Evolutionary conservation across 225 moss, liverwort and hornwort genomes (phyloP), one percentile per base, ranked within the genome.

Genomic region (Lunularia cruciata): DNA sequence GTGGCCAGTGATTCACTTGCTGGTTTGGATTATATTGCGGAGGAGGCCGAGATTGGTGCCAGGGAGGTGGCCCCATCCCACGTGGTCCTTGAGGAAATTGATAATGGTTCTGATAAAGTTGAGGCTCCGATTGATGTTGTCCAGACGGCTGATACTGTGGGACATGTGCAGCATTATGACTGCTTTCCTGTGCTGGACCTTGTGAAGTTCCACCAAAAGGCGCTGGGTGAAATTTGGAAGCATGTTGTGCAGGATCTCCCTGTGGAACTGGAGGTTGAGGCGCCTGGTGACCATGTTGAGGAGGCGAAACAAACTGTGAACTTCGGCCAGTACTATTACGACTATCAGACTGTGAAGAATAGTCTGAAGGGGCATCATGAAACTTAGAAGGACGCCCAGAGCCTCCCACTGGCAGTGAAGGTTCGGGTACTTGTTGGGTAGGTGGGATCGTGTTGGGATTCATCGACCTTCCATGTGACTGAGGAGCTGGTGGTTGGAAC

Each of bases 21-120:
- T 87, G 87, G 61, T 87, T 57, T 70, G 86, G 89, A 67, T 83
- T 77, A 33, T 74, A 79, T 72, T 86, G 88, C 5, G 85, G 77
- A 57, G 75, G 79, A 66, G 78, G 69, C 63, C 83, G 89, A 34
- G 85, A 76, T 72, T 86, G 87, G 58, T 81, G 81, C 95, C 95
- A 95, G n/a, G 78, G 75, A 79, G 88, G 61, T 63, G 38, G 47
- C 37, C 58, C 78, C 32, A 70, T 67, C 1, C 80, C 83, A 60
- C 77, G 82, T 64, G 55, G 63, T 43, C 74, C 86, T 75, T 82
- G 84, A 68, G 78, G 76, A 72, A 83, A 78, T 19, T 75, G 80
- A 68, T 47, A 46, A 46, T 80, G 76, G 65, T 63, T 77, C 19
- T 83, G 86, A 57, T 73, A 84, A 71, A 46, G 72, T 79, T 85